Conservation (phyloP, 495 filamentous ascomycete species). For the Chlorociboria aeruginascens region DNA sequence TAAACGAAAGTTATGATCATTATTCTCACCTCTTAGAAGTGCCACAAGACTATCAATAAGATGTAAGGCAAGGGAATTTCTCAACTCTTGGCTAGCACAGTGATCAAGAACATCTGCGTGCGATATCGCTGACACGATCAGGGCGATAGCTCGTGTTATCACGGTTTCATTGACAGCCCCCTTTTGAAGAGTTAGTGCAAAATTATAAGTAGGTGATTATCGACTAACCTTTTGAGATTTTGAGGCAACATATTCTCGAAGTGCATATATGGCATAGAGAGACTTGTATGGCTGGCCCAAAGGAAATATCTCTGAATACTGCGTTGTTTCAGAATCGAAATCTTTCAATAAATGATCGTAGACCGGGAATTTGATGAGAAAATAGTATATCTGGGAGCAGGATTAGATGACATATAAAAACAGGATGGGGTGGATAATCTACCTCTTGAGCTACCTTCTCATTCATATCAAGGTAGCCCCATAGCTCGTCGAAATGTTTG, state of each 20-base stretch:
- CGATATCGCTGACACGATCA: constrained; percentile 35
- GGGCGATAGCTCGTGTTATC: constrained; percentile 24
- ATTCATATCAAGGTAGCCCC: constrained; percentile 65
- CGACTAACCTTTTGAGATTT: constrained; percentile 11
- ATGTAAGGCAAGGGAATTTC: constrained; percentile 27
- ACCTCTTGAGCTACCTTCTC: constrained; percentile 54
- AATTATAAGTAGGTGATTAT: not conserved
- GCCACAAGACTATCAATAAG: constrained; percentile 30
- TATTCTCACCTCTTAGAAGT: constrained; percentile 28
- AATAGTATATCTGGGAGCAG: constrained; percentile 46
- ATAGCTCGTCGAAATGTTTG: constrained; percentile 76
- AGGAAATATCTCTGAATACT: constrained; percentile 52
- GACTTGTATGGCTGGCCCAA: constrained; percentile 58
- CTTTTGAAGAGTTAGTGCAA: constrained; percentile 4
- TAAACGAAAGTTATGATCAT: constrained; percentile 1
- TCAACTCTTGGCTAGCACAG: constrained; percentile 27
- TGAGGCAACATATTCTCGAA: constrained; percentile 34
- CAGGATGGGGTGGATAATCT: not conserved
- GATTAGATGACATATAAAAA: not conserved
- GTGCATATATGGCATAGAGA: constrained; percentile 58
- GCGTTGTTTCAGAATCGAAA: constrained; percentile 40
- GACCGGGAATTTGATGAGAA: constrained; percentile 61
- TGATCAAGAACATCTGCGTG: constrained; percentile 27
- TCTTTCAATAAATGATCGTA: constrained; percentile 47
- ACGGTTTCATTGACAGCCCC: constrained; percentile 18